These are phyloP conservation scores for Boletus rufocinnamomeus DNA, from an alignment of 768 basidiomycete genomes.

Conservation along the genomic window DNA sequence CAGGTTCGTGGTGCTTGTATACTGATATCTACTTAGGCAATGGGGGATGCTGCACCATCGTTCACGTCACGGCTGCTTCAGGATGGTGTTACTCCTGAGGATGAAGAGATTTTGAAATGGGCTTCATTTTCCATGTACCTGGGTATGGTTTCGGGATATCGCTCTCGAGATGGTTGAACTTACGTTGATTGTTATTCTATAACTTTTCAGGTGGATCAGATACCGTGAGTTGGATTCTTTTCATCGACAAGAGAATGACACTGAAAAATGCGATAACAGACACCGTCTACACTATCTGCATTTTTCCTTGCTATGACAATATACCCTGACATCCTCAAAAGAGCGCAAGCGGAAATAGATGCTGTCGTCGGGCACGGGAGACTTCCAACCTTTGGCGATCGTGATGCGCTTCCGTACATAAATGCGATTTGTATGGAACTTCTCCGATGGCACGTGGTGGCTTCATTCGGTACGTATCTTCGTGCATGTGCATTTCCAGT, in stretches of 20 bases:
- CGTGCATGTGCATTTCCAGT: neutral
- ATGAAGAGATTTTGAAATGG: no score
- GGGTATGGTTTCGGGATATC: no score
- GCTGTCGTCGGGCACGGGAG: slow-evolving; percentile 10
- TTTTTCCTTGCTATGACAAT: no score
- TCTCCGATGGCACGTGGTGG: slow-evolving; percentile 7
- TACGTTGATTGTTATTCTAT: neutral
- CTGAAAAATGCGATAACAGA: slow-evolving; percentile 17
- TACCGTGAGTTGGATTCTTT: slow-evolving; percentile 30
- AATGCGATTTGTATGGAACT: slow-evolving; percentile 21
- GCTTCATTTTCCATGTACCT: no score
- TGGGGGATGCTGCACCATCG: no score
- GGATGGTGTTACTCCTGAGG: no score
- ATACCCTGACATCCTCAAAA: slow-evolving; percentile 7
- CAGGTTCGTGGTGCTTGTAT: no score
- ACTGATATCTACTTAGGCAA: no score
- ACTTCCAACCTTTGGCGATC: slow-evolving; percentile 16
- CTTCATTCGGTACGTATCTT: neutral
- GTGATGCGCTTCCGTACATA: slow-evolving; percentile 17
- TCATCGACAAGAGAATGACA: neutral
- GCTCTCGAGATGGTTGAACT: neutral
- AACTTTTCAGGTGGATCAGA: slow-evolving; percentile 28
- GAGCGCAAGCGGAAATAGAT: slow-evolving; percentile 20
- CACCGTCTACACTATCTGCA: no score
- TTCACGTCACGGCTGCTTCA: no score